Conservation (phyloP, 805 yeast species). For the Candida chauliodis region DNA sequence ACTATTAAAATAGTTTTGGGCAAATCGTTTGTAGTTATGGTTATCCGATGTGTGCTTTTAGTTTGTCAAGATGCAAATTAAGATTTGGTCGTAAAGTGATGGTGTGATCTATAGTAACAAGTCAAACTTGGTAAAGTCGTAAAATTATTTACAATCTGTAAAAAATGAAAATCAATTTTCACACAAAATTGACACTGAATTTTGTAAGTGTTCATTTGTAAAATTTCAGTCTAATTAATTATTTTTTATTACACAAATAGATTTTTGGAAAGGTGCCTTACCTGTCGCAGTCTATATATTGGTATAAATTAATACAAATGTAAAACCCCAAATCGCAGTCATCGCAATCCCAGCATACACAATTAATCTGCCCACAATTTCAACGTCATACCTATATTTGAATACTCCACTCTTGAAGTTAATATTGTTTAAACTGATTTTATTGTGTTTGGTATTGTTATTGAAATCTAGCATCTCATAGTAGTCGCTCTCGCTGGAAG, state of each 20-base stretch:
- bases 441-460: conserved; percentile 7
- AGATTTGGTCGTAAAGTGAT: not conserved
- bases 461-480: conserved; percentile 38
- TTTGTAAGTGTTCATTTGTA: no score
- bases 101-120: not conserved
- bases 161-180: not conserved
- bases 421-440: not conserved
- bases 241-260: no score
- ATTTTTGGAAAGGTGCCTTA: no score
- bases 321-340: conserved; percentile 47
- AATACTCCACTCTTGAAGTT: conserved; percentile 42
- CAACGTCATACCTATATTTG: conserved; percentile 65
- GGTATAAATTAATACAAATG: conserved; percentile 17
- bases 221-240: no score
- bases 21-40: no score
- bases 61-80: not conserved
- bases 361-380: conserved; percentile 69
- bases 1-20: no score
- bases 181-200: no score
- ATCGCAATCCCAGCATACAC: conserved; percentile 80
- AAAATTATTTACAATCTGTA: no score
- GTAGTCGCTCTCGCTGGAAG: conserved; percentile 37
- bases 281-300: conserved; percentile 7
- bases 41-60: no score
- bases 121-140: not conserved